Percentiles rank a stretch among this genome's conserved stretches.
Conservation (phyloP, 1,284 basidiomycete genomes). For the Macrocybe sp. region DNA sequence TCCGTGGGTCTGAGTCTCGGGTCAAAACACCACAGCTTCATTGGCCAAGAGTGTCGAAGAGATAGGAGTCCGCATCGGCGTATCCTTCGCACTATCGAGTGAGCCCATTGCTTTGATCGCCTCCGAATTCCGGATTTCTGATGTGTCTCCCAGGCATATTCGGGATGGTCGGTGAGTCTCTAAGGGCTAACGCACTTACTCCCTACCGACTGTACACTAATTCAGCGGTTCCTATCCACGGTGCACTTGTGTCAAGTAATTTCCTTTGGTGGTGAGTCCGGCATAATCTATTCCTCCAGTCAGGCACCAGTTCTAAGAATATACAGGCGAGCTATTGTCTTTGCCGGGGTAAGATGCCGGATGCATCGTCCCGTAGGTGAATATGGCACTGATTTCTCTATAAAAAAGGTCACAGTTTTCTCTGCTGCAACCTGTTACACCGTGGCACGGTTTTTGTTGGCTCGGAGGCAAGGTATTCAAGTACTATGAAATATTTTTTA, state of each 20-base stretch:
- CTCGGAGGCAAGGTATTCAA: too few species aligned
- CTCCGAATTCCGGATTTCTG: background rate
- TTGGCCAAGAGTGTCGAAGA: slow-evolving; percentile 19
- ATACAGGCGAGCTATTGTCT: slow-evolving; percentile 8
- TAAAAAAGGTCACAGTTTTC: too few species aligned
- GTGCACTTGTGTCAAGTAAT: slow-evolving; percentile 9
- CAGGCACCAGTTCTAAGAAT: background rate
- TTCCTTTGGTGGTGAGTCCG: slow-evolving; percentile 10
- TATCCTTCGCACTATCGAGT: slow-evolving; percentile 21
- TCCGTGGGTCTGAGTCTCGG: too few species aligned
- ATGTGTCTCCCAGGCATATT: slow-evolving; percentile 5
- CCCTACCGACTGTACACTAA: background rate
- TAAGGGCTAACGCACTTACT: background rate
- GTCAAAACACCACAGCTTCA: slow-evolving; percentile 9
- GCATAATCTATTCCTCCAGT: background rate
- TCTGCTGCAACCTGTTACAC: too few species aligned
- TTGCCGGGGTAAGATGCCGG: slow-evolving; percentile 4
- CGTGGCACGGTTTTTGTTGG: too few species aligned
- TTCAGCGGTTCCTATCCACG: slow-evolving; percentile 7
- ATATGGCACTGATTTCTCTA: too few species aligned
- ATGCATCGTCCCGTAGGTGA: too few species aligned
- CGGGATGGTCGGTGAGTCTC: slow-evolving; percentile 13
- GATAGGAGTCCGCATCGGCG: slow-evolving; percentile 22
- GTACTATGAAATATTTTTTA: too few species aligned
- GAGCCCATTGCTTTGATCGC: background rate